Evolutionary conservation across 1,139 yeast genomes (phyloP), one percentile per base, ranked within the genome.

Genomic region (Blastobotrys elegans): DNA sequence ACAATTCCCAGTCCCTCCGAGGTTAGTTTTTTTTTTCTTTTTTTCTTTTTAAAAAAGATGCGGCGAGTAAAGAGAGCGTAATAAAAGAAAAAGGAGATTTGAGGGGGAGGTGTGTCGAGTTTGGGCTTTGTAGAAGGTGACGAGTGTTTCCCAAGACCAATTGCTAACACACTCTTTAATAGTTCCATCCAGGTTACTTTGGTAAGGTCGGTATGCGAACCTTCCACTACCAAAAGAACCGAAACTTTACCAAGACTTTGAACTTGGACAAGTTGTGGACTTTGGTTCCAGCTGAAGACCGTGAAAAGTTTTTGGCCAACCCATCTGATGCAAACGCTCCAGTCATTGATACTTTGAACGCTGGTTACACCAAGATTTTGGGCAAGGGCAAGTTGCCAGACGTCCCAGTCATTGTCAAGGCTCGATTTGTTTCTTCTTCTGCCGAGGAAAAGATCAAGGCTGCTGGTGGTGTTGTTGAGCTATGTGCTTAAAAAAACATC

Each of bases 201-300:
- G 99, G 99, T 86, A 94, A 94, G 82, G 97, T 94, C 74, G 99
- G 99, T 90, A 92, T 92, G 97, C 89, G 98, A 86, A 85, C 87
- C 85, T 94, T 86, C 96, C 97, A 89, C 90, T 84, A 85, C 77
- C 96, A 89, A 79, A 79, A 77, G 72, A 79, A 77, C 81, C 97
- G 88, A 75, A 85, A 84, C 90, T 92, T 98, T 97, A 84, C 79
- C 76, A 97, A 98, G 75, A 87, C 85, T 68, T 79, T 94, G 77
- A 94, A 94, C 94, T 80, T 94, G 74, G 97, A 94, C 83, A 88
- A 88, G 77, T 86, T 94, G 75, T 94, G 98, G 98, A 80, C 97
- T 68, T 83, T 94, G 71, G 84, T 94, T 70, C 95, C 92, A 66
- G 84, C 81, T 69, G 96, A 86, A 69, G 84, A 86, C 82, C 89